Evolutionary conservation across 192 early-diverging fungal species (phyloP), one percentile per base, ranked within the genome.

Genomic region (Coemansia sp.): DNA sequence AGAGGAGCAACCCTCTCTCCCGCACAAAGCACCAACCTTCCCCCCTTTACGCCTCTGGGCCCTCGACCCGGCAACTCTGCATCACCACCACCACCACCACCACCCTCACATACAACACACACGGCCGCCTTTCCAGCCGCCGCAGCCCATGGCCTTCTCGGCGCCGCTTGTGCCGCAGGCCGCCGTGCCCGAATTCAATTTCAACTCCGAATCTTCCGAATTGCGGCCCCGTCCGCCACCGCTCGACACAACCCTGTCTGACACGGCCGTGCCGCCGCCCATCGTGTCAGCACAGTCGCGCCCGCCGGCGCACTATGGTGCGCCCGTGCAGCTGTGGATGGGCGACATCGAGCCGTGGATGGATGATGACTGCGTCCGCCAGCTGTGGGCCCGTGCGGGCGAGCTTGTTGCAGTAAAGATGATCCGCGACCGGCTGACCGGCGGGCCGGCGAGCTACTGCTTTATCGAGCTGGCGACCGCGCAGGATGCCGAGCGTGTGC

Each of bases 321-420:
- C 40, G 11, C 53, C 62, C 14, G 58, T 49, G 26, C 71, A 74
- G 72, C 68, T 78, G 50, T 78, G 91, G 91, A 93, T 94, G 91
- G 92, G 92, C 37, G 94, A 96, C 55, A 82, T 98, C 17, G 96
- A 98, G 56, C 81, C 88, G 5, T 97, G 96, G 94, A 97, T 97
- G 96, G 93, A 94, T 60, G 94, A 98, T 58, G 87, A 83, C 43
- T 94, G 83, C 70, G 85, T 98, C 46, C 78, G 87, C 13, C 79
- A 84, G 57, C 55, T 91, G 14, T 98, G 95, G 95, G 90, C 83
- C 28, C 67, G 63, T 43, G 56, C 91, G 24, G 92, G 91, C 25
- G 90, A 97, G 67, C 67, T 82, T 32, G 93, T 98, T 4, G 78
- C 82, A 8, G 92, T 95, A 26, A 98, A 98, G 71, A 83, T 92